These are phyloP conservation scores for Sergeia podlipaevii DNA, from an alignment of 208 protist species.

Conservation along the genomic window DNA sequence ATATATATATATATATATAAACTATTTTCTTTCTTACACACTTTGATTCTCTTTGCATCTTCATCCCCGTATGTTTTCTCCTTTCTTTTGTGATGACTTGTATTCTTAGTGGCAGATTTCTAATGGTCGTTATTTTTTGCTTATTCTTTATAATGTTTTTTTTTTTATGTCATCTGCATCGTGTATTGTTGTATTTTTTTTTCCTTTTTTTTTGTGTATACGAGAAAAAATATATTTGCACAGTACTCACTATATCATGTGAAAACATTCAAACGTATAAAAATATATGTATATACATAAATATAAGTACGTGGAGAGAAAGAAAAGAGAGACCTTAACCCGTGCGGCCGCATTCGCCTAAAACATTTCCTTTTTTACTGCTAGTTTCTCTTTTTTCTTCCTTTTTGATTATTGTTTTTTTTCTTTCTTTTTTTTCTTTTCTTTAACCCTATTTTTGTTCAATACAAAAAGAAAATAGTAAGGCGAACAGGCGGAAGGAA, in stretches of 20 bases:
- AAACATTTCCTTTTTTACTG: too few species aligned
- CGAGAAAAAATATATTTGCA: too few species aligned
- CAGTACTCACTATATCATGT: too few species aligned
- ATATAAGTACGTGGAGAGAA: too few species aligned
- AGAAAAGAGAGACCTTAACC: too few species aligned
- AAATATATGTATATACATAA: too few species aligned
- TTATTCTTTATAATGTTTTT: conserved; percentile 5
- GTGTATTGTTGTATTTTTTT: not conserved
- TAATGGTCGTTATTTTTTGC: conserved; percentile 3
- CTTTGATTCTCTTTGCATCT: not conserved
- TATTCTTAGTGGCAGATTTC: not conserved
- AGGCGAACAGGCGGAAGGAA: not conserved
- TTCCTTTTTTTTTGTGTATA: conserved; percentile 3
- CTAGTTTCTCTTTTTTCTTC: conserved; percentile 9
- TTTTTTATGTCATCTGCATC: not conserved
- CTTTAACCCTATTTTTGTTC: conserved; percentile 15
- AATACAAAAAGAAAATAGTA: not conserved
- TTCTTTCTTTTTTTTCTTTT: conserved; percentile 8
- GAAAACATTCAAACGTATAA: too few species aligned
- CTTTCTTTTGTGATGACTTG: not conserved
- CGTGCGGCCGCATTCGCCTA: too few species aligned
- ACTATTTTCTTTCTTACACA: too few species aligned
- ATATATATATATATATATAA: conserved; percentile 5
- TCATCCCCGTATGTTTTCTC: not conserved
- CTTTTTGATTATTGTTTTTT: conserved; percentile 2